Evolutionary conservation across 1,284 basidiomycete species (phyloP), one percentile per base, ranked within the genome.

Genomic region (Thecaphora frezii): DNA sequence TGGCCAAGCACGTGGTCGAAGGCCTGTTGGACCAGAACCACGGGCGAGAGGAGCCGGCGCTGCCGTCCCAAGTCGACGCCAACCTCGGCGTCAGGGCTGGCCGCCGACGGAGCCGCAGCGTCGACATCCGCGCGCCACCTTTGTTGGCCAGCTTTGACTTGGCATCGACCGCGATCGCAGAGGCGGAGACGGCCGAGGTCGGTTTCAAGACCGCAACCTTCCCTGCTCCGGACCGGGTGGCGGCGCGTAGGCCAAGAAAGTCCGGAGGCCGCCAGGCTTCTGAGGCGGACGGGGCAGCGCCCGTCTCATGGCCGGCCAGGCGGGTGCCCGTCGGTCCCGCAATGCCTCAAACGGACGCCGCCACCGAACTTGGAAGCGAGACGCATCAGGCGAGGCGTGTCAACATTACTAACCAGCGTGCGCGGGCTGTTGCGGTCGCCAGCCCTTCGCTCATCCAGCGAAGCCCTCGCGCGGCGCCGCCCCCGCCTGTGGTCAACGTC

Each of bases 401-500:
- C 48, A 67, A 63, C 47, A 52, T 67, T 45, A 51, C 45, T n/a
- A 51, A 51, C 30, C 65, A 63, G 57, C 60, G 57, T n/a, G 48
- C 47, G 28, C 58, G 66, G 39, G 58, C 66, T 3, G 63, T 66
- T 1, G 57, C 56, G 4, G 60, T 71, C 14, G 57, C 59, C 13
- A 71, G 69, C 40, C 69, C 69, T 0, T 45, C 68, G 5, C 48
- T 71, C 46, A 50, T 63, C 26, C 47, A 48, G 5, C 54, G 48
- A 16, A 71, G 66, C 39, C 63, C 69, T 14, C 54, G 49, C 9
- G 28, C 58, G 47, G 46, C 38, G 7, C 51, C 46, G 4, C 56
- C 59, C 25, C 55, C 60, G 42, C 59, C 67, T 13, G 59, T 74
- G 2, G 71, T 74, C 47, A 72, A 68, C 45, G 65, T 74, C 43